Evolutionary conservation across 805 yeast genomes (phyloP).

Genomic region (Candida dajiaensis): DNA sequence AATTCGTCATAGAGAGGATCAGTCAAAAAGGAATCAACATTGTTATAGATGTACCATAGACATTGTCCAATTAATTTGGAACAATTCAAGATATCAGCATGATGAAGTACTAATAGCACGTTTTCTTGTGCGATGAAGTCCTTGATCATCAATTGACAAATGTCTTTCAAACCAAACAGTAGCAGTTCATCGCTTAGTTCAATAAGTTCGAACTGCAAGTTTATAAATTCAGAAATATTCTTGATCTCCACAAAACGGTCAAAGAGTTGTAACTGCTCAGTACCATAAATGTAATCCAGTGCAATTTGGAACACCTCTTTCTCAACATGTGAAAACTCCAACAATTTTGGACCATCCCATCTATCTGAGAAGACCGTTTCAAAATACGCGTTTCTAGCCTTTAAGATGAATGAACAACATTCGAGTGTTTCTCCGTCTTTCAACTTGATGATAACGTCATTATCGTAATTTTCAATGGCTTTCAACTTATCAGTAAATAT

Average conservation of each 20-base stretch:
- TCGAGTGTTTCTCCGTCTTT: slow-evolving; percentile 35
- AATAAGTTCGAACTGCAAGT: slow-evolving; percentile 50
- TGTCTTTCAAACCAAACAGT: slow-evolving; percentile 49
- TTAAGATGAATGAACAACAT: slow-evolving; percentile 49
- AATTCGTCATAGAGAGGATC: slow-evolving; percentile 20
- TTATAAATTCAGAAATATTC: slow-evolving; percentile 40
- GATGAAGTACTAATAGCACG: slow-evolving; percentile 48
- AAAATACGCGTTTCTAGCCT: slow-evolving; percentile 56
- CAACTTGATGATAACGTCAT: slow-evolving; percentile 42
- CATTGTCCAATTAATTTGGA: slow-evolving; percentile 52
- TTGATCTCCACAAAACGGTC: slow-evolving; percentile 19
- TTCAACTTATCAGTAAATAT: slow-evolving; percentile 3
- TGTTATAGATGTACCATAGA: slow-evolving; percentile 61
- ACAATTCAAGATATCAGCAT: slow-evolving; percentile 48
- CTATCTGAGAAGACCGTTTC: slow-evolving; percentile 47
- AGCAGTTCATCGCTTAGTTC: slow-evolving; percentile 59
- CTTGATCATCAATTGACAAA: slow-evolving; percentile 55
- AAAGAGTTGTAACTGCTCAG: slow-evolving; percentile 35
- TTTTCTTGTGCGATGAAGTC: slow-evolving; percentile 55
- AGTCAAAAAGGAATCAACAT: slow-evolving; percentile 55
- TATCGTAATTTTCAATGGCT: slow-evolving; percentile 4
- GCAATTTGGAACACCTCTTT: slow-evolving; percentile 40
- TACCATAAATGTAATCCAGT: slow-evolving; percentile 54
- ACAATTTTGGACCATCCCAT: slow-evolving; percentile 37
- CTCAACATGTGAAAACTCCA: slow-evolving; percentile 41